These are phyloP conservation scores for Aspergillus novofumigatus DNA, from an alignment of 2,329 filamentous ascomycete species.

Conservation along the genomic window DNA sequence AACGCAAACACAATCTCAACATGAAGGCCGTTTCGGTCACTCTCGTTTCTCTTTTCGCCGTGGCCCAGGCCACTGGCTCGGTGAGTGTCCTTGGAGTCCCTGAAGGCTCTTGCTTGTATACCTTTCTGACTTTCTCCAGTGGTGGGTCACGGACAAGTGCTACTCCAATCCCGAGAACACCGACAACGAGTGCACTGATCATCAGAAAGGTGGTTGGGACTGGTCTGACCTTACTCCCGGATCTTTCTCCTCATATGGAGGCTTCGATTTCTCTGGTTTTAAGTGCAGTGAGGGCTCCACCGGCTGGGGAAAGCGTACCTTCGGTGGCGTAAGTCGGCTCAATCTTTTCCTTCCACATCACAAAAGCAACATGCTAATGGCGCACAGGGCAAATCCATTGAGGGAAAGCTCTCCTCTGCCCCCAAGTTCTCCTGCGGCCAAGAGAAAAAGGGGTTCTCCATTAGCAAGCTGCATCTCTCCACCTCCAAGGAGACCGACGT, in stretches of 20 bases:
- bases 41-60: constrained; percentile 40
- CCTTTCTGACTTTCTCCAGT: constrained; percentile 17
- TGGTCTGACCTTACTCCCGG: constrained; percentile 63
- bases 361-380: constrained; percentile 6
- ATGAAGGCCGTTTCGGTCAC: constrained; percentile 26
- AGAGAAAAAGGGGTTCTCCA: constrained; percentile 62
- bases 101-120: background rate
- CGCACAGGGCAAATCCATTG: constrained; percentile 57
- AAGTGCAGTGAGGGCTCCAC: constrained; percentile 59
- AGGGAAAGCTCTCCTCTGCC: constrained; percentile 50
- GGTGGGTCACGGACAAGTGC: constrained; percentile 49
- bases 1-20: constrained; percentile 22
- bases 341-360: background rate
- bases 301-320: constrained; percentile 15
- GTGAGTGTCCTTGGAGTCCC: constrained; percentile 31
- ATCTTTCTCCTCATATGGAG: constrained; percentile 61
- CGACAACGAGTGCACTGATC: constrained; percentile 70
- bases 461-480: constrained; percentile 68
- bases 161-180: constrained; percentile 69
- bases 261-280: constrained; percentile 71
- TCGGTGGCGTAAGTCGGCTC: constrained; percentile 42
- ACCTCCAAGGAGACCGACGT: constrained; percentile 72
- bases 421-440: constrained; percentile 59
- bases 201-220: constrained; percentile 67
- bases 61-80: constrained; percentile 42